Base-by-base conservation (phyloP, 139 green algal species). In the Coelastrella sp. region DNA sequence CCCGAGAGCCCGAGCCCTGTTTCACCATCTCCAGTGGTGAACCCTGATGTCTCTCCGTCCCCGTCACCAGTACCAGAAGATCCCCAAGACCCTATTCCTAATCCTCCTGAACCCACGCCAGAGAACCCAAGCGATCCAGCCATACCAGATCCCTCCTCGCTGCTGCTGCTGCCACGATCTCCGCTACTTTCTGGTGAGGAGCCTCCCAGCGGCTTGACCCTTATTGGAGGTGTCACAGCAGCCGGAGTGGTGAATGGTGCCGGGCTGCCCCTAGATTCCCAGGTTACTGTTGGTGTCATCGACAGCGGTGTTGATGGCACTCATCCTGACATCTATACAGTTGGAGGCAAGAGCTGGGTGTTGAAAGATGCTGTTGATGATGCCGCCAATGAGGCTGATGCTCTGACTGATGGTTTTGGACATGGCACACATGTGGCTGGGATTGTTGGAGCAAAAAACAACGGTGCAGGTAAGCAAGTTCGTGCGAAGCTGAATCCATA, bases 351-450 rank as follows among this genome's bases (percentile, higher is more conserved):
- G n/a, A 57, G 37, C 19, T 76, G 68, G 68, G 19, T 76, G n/a
- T 27, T 51, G 11, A 32, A 59, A 5, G 37, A 35, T 2, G 25
- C 68, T 57, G 68, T 13, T 53, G 68, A 76, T 59, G 37, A 35
- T 5, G 68, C 68, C 3, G 19, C 53, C 0, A 63, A 19, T 30
- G 68, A 76, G 41, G 68, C 68, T 13, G 40, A 76, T 38, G 68
- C 43, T 30, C n/a, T 57, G 21, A 57, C 4, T 25, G 41, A 76
- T 32, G 38, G 27, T 7, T 63, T 30, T n/a, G 53, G 53, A 15
- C 69, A 79, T 41, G 69, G 69, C 25, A 79, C 69, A 8, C 69
- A 79, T 79, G 69, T 79, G 69, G 69, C 69, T 27, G 69, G 69
- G 11, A 79, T 79, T 9, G 41, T 62, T 2, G 69, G 25, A 27